Evolutionary conservation across 2,329 filamentous ascomycete species (phyloP).

Genomic region (Penicillium sp.): DNA sequence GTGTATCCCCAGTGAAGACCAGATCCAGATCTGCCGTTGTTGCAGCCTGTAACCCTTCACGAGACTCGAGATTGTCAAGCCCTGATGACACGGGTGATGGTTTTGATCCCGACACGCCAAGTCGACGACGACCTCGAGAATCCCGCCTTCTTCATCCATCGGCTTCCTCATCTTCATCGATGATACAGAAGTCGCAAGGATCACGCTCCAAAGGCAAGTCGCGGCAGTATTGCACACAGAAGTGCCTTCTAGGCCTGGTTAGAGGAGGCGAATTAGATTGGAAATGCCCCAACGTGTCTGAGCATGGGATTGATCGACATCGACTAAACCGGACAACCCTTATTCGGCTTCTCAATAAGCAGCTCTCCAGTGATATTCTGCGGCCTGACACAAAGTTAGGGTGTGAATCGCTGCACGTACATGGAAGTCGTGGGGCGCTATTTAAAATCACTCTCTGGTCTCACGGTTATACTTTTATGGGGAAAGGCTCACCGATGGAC

Average conservation of each 20-base stretch:
- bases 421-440: slow-evolving; percentile 27
- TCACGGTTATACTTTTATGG: slow-evolving; percentile 29
- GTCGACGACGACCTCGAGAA: slow-evolving; percentile 1
- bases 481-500: slow-evolving; percentile 22
- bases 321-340: slow-evolving; percentile 1
- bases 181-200: neutral
- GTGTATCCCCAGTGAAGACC: slow-evolving; percentile 5
- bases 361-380: slow-evolving; percentile 7
- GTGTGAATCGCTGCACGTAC: slow-evolving; percentile 24
- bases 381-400: too few species aligned
- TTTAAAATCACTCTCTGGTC: slow-evolving; percentile 29
- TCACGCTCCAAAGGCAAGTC: slow-evolving; percentile 3
- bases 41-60: too few species aligned
- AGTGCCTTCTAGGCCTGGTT: slow-evolving; percentile 8
- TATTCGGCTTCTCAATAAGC: slow-evolving; percentile 4
- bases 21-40: neutral
- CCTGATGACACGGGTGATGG: slow-evolving; percentile 2
- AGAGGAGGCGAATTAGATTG: slow-evolving; percentile 10
- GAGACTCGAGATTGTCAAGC: neutral
- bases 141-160: neutral
- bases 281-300: slow-evolving; percentile 11
- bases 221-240: slow-evolving; percentile 12
- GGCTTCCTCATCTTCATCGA: neutral
- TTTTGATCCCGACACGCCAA: slow-evolving; percentile 10
- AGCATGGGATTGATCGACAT: slow-evolving; percentile 10